phyloP scores from a whole-genome alignment of 805 yeast genomes.

The Saturnispora serradocipensis region DNA sequence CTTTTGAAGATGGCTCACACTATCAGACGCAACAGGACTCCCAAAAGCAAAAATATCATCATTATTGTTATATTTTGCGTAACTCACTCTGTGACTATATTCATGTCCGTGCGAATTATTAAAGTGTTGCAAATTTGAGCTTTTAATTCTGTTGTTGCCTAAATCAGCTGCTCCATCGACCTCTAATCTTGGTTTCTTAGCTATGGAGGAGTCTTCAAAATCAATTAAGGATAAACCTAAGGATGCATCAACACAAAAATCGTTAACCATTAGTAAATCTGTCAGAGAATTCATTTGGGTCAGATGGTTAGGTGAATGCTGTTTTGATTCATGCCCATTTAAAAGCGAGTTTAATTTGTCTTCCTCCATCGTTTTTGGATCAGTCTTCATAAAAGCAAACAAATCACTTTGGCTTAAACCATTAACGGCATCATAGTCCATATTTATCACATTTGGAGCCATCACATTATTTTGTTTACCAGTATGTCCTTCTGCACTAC shows the following conservation, averaged over 20 bases:
- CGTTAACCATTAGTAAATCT: conserved; percentile 31
- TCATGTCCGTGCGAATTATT: conserved; percentile 5
- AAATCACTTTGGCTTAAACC: conserved; percentile 10
- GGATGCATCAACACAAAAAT: conserved; percentile 78
- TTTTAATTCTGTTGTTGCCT: not conserved
- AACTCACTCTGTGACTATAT: conserved; percentile 5
- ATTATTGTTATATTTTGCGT: not conserved
- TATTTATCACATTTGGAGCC: not conserved
- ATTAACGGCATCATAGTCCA: not conserved
- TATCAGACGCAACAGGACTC: not conserved
- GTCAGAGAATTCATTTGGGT: conserved; percentile 18
- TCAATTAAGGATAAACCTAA: conserved; percentile 63
- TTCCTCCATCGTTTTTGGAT: conserved; percentile 13
- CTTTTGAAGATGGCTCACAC: not conserved
- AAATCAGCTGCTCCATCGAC: not conserved
- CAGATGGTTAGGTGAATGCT: not conserved
- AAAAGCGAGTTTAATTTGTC: conserved; percentile 13
- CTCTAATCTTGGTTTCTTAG: conserved; percentile 9
- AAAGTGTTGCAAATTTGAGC: not conserved
- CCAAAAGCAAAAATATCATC: not conserved
- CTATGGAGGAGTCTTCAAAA: conserved; percentile 24
- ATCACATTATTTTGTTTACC: not conserved
- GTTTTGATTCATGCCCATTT: conserved; percentile 3
- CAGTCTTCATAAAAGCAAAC: conserved; percentile 10
- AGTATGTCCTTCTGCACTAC: not conserved